Conservation (phyloP, 78 protist genomes). For the Capsaspora owczarzaki region DNA sequence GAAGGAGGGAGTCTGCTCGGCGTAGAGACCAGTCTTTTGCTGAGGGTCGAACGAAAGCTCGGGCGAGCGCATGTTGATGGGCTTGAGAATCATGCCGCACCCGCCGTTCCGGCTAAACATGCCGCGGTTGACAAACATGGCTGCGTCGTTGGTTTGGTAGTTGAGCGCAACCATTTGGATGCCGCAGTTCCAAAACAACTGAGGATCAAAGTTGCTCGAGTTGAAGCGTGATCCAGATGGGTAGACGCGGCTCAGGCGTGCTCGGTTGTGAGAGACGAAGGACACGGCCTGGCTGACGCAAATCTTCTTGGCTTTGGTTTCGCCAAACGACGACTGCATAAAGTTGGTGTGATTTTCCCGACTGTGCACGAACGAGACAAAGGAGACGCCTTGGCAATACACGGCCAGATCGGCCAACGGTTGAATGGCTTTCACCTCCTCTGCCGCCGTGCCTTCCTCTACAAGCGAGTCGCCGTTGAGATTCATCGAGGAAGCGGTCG, state of each 20-base stretch:
- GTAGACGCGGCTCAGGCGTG: slow-evolving; percentile 50
- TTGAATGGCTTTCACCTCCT: neutral
- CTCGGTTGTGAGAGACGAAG: slow-evolving; percentile 15
- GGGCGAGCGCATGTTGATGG: slow-evolving; percentile 1
- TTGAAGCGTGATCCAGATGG: slow-evolving; percentile 70
- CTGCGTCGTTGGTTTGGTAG: slow-evolving; percentile 48
- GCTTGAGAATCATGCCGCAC: slow-evolving; percentile 32
- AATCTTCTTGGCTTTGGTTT: neutral
- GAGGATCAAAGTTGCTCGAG: slow-evolving; percentile 72
- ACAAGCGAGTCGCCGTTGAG: too few species aligned
- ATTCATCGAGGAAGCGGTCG: too few species aligned
- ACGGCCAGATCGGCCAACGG: neutral
- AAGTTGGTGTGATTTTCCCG: neutral
- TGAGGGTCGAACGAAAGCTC: too few species aligned
- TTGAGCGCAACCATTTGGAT: slow-evolving; percentile 70
- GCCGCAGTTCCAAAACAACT: slow-evolving; percentile 48
- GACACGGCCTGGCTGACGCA: neutral
- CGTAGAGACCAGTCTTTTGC: too few species aligned
- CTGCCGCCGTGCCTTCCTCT: too few species aligned
- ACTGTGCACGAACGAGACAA: neutral
- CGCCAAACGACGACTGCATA: slow-evolving; percentile 19
- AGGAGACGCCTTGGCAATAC: slow-evolving; percentile 3
- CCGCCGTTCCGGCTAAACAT: slow-evolving; percentile 20
- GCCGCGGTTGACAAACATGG: slow-evolving; percentile 36
- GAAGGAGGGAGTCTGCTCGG: too few species aligned